Conservation (phyloP, 2,329 filamentous ascomycete species). For the Scedosporium dehoogii region DNA sequence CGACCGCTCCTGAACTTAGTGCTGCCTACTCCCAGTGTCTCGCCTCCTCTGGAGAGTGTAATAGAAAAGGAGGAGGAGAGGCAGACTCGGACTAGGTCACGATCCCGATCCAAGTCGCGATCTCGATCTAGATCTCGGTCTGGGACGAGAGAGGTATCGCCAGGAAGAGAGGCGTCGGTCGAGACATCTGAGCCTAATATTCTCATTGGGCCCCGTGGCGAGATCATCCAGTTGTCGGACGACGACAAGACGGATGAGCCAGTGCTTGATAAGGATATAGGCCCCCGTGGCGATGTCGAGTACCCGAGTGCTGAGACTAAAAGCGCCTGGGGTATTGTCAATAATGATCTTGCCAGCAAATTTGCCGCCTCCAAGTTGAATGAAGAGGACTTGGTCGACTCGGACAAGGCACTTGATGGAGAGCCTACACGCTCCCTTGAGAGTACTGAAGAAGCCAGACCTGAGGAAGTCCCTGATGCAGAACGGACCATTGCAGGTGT, state of each 20-base stretch:
- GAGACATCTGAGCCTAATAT: conserved; percentile 1
- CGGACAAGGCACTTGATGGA: neutral
- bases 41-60: conserved; percentile 35
- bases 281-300: neutral
- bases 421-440: neutral
- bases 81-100: neutral
- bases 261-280: neutral
- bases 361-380: neutral
- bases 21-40: conserved; percentile 45
- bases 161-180: neutral
- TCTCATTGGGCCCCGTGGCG: conserved; percentile 4
- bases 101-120: neutral
- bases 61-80: conserved; percentile 11
- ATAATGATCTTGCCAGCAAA: neutral
- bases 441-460: neutral
- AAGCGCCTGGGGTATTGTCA: conserved; percentile 1
- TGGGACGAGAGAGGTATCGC: neutral
- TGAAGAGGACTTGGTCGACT: neutral
- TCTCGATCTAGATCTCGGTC: neutral
- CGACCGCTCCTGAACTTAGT: conserved; percentile 52
- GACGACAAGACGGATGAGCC: neutral
- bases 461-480: neutral
- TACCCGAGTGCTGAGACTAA: neutral
- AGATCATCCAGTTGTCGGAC: neutral
- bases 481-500: too few relatives aligned